Percentiles rank a stretch among this genome's conserved stretches.
Conservation (phyloP, 345 rosid genomes). For the Salix suchowensis region DNA sequence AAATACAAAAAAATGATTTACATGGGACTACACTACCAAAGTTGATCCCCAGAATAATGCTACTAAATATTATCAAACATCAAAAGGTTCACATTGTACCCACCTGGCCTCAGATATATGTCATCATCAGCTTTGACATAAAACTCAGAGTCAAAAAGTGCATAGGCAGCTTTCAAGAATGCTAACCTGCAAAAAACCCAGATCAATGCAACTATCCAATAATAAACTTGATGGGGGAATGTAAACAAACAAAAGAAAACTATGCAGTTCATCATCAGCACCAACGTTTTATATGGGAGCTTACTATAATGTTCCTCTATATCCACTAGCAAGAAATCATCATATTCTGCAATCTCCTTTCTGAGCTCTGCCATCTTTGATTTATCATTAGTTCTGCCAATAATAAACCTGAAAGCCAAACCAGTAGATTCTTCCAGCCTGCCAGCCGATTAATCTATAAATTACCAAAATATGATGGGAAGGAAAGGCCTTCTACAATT, state of each 20-base stretch:
- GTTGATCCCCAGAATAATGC: not conserved
- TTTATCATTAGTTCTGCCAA: constrained; percentile 60
- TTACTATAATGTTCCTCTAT: constrained; percentile 94
- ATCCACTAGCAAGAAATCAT: constrained; percentile 82
- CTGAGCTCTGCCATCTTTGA: constrained; percentile 59
- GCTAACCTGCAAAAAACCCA: constrained; percentile 53
- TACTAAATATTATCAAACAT: not conserved
- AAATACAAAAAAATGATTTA: not conserved
- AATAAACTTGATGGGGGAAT: not conserved
- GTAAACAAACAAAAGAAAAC: not conserved
- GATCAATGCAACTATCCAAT: not conserved
- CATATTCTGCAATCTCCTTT: constrained; percentile 68
- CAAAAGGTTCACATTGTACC: constrained; percentile 9
- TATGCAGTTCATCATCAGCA: constrained; percentile 10
- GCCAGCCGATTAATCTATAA: constrained; percentile 10
- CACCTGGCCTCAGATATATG: constrained; percentile 88
- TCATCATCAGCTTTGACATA: constrained; percentile 97
- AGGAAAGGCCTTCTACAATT: not conserved
- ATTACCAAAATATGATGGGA: not conserved
- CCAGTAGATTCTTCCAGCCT: constrained; percentile 91
- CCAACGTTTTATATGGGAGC: constrained; percentile 98
- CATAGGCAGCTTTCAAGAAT: constrained; percentile 83
- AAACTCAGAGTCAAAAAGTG: constrained; percentile 76
- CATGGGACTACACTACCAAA: not conserved
- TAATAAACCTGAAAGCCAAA: constrained; percentile 68